Evolutionary conservation across 1,284 basidiomycete genomes (phyloP), one percentile per base, ranked within the genome.

Genomic region (Mycosarcoma maydis): DNA sequence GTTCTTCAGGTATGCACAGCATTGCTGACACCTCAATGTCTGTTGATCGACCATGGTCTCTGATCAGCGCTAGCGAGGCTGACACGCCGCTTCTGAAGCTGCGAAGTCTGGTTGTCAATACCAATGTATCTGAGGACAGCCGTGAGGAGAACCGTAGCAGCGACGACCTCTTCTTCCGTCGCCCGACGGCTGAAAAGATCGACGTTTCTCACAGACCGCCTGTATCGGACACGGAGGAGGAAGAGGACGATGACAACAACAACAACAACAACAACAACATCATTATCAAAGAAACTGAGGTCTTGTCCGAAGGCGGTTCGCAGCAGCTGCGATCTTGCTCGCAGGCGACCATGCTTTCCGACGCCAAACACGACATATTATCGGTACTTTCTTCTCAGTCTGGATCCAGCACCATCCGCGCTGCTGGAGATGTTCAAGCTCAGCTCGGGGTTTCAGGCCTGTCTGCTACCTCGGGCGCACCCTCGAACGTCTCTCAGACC

Each of bases 61-160:
- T 69, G 14, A 72, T 72, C 55, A 67, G 62, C 30, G 41, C 67
- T 3, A 40, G 65, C 29, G 70, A 68, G 13, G 43, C 55, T 6
- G 70, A 72, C 16, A 72, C 70, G 10, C 65, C 70, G 23, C 45
- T 72, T 14, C 59, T 72, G 36, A 51, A 61, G 57, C 49, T 72
- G 24, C 52, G 56, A 10, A 69, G 65, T 38, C 51, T 72, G 13
- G 46, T 72, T 16, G 70, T 72, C 33, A 48, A 57, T 37, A 72
- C 70, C 36, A 32, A 57, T 14, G 47, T 33, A 17, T 56, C 60
- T 29, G 64, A 67, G 34, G 52, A 55, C 11, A 55, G 59, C 43
- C 33, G 52, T 22, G 49, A 58, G 13, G 45, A 46, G 4, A 36
- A 56, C 24, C 43, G 40, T 22, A 41, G 17, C n/a, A 34, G 32